Percentiles rank a stretch among this genome's conserved stretches.
Evolutionary conservation across 352 stramenopile genomes (phyloP).

Genomic region (Phytophthora citrophthora): DNA sequence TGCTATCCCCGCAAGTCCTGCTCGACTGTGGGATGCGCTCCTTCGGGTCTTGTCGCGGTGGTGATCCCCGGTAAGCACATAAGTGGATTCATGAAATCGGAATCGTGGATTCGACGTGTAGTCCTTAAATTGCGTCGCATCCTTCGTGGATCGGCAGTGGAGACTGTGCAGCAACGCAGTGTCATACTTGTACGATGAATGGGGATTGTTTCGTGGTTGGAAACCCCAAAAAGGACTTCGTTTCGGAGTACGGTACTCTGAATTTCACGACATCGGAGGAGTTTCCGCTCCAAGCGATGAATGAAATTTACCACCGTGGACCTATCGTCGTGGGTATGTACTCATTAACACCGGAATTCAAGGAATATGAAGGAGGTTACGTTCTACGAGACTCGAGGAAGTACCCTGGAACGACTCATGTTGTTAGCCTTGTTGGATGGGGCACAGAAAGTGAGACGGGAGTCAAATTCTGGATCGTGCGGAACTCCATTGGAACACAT

Average conservation of each 20-base stretch:
- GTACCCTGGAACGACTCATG: conserved; percentile 80
- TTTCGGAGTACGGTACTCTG: conserved; percentile 76
- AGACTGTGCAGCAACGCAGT: conserved; percentile 59
- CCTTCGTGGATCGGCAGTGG: conserved; percentile 66
- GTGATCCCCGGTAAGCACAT: conserved; percentile 73
- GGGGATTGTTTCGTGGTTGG: conserved; percentile 62
- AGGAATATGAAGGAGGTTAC: conserved; percentile 89
- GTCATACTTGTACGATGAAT: conserved; percentile 58
- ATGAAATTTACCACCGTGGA: conserved; percentile 95
- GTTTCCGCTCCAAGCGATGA: conserved; percentile 86
- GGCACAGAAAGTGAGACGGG: conserved; percentile 71
- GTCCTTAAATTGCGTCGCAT: conserved; percentile 76
- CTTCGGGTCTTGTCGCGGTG: conserved; percentile 71
- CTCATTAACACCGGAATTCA: conserved; percentile 67
- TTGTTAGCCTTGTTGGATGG: conserved; percentile 96
- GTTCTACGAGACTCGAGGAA: conserved; percentile 83
- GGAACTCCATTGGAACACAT: conserved; percentile 89
- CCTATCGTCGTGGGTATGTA: conserved; percentile 94
- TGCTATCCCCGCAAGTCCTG: conserved; percentile 68
- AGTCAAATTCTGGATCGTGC: conserved; percentile 96
- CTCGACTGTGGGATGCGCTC: conserved; percentile 80
- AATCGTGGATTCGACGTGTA: conserved; percentile 77
- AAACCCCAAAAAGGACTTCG: conserved; percentile 61
- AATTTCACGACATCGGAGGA: conserved; percentile 64
- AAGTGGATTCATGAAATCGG: conserved; percentile 83